A percentile compares a stretch with the other conserved stretches of the same genome.
Evolutionary conservation across 2,329 filamentous ascomycete genomes (phyloP).

Genomic region (Aspergillus sp.): DNA sequence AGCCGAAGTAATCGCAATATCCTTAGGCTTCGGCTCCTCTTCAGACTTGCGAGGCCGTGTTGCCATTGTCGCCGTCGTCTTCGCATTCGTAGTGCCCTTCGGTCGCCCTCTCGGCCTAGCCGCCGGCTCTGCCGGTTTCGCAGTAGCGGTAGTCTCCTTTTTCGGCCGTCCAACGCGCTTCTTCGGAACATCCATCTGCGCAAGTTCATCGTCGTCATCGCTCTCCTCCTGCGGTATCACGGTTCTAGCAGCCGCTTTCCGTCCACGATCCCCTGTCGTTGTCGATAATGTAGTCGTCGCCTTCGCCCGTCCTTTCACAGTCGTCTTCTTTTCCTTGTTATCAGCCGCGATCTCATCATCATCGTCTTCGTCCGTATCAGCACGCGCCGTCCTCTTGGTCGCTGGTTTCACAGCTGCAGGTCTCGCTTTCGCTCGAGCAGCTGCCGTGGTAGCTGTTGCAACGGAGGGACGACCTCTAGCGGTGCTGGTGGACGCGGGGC

Average conservation of each 20-base stretch:
- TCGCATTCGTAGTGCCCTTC: constrained; percentile 14
- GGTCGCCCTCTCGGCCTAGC: constrained; percentile 26
- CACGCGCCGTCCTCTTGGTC: constrained; percentile 7
- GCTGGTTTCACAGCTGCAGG: constrained; percentile 7
- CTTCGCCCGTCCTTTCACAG: constrained; percentile 8
- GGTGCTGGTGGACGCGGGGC: constrained; percentile 8
- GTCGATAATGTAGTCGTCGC: constrained; percentile 4
- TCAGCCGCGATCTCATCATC: constrained; percentile 20
- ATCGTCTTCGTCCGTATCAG: constrained; percentile 10
- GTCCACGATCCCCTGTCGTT: constrained; percentile 4
- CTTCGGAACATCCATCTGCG: constrained; percentile 16
- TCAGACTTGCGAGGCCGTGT: constrained; percentile 5
- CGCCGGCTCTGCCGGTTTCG: constrained; percentile 8
- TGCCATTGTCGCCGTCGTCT: constrained; percentile 2
- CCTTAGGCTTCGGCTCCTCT: constrained; percentile 13
- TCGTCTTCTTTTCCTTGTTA: constrained; percentile 4
- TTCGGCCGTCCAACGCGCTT: constrained; percentile 15
- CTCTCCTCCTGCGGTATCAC: constrained; percentile 3
- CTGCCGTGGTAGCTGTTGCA: constrained; percentile 3
- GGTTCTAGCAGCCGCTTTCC: constrained; percentile 5
- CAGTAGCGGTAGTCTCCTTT: constrained; percentile 3
- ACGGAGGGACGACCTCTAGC: constrained; percentile 5
- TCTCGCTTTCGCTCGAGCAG: constrained; percentile 2
- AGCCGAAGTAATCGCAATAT: constrained; percentile 22
- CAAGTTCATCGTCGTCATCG: constrained; percentile 21